Evolutionary conservation across 495 filamentous ascomycete species (phyloP), one percentile per base, ranked within the genome.

Genomic region (Penicillium samsonianum): DNA sequence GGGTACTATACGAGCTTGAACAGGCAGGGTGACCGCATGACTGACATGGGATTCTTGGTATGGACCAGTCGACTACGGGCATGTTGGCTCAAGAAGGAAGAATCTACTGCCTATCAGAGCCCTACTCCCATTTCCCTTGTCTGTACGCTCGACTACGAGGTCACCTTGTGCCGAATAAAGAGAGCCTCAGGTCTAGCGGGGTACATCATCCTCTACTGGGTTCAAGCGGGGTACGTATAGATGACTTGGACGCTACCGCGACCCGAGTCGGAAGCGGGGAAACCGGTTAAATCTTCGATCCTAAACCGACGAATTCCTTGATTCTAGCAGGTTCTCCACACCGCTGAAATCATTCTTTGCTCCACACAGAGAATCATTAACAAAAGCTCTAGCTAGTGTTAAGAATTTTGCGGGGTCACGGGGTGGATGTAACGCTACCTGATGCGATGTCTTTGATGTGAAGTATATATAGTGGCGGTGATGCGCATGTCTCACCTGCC

Each of bases 401-500:
- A 17, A 62, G 49, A 26, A 43, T 50, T 52, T 50, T 20, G 57
- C 37, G 61, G 31, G 44, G 42, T 54, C 26, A 50, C 33, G 46
- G 47, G 55, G 50, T 63, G 44, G 38, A 61, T 67, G 58, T 59
- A 67, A 64, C 61, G 51, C 61, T 67, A 61, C 30, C 48, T 45
- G 50, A 5, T 52, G 53, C 10, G 50, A 53, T 50, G 53, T 61
- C 42, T 57, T 64, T 50, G 46, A 65, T 62, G 62, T 56, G 56
- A 53, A 56, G 53, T 58, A 53, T 22, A 54, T 55, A 26, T 30
- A 49, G 37, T 57, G 53, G 58, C 55, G 35, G 43, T 57, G 59
- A 67, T 67, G 65, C 55, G 57, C 50, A 67, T 67, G 65, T 67
- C 62, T 67, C 59, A 67, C 53, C 59, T 58, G 31, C 50, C 22